A percentile compares a stretch with the other conserved stretches of the same genome.
These are phyloP conservation scores for Penicillium desertorum DNA, from an alignment of 495 filamentous ascomycete species.

Conservation along the genomic window DNA sequence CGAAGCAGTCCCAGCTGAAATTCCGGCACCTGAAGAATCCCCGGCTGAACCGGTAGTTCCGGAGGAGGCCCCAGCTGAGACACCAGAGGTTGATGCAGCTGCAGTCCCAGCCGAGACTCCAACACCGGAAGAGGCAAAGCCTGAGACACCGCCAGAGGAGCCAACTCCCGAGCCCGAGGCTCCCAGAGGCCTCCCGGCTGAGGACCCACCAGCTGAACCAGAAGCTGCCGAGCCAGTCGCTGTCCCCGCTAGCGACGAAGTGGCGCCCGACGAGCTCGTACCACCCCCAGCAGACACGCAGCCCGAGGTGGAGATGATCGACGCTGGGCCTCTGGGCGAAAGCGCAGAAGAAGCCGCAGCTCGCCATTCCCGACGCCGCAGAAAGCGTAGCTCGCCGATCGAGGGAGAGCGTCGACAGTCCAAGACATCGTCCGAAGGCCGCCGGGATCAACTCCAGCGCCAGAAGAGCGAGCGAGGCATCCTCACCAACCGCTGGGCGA, in stretches of 20 bases:
- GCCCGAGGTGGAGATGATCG: constrained; percentile 4
- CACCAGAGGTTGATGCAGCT: constrained; percentile 1
- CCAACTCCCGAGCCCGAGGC: constrained; percentile 9
- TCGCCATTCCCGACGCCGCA: constrained; percentile 30
- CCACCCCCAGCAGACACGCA: constrained; percentile 14
- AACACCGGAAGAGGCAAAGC: constrained; percentile 2
- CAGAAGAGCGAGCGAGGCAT: constrained; percentile 40
- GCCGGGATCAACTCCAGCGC: constrained; percentile 28
- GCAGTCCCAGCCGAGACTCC: constrained; percentile 9
- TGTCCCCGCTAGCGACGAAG: constrained; percentile 15
- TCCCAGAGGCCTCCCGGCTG: constrained; percentile 18
- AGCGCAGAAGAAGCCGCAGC: constrained; percentile 18
- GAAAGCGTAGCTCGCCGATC: constrained; percentile 27
- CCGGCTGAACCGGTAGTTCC: constrained; percentile 9
- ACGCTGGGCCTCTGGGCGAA: constrained; percentile 13
- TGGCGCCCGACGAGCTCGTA: constrained; percentile 11
- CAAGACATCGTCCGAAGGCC: constrained; percentile 42
- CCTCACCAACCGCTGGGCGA: constrained; percentile 42
- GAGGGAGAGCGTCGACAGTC: constrained; percentile 39
- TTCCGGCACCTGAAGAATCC: constrained; percentile 2
- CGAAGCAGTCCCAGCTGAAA: constrained; percentile 10
- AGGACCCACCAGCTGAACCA: constrained; percentile 16
- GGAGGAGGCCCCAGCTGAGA: constrained; percentile 1
- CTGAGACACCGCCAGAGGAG: constrained; percentile 15
- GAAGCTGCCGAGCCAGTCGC: constrained; percentile 12